Evolutionary conservation across 495 filamentous ascomycete genomes (phyloP).

Genomic region (Xylaria venustula): DNA sequence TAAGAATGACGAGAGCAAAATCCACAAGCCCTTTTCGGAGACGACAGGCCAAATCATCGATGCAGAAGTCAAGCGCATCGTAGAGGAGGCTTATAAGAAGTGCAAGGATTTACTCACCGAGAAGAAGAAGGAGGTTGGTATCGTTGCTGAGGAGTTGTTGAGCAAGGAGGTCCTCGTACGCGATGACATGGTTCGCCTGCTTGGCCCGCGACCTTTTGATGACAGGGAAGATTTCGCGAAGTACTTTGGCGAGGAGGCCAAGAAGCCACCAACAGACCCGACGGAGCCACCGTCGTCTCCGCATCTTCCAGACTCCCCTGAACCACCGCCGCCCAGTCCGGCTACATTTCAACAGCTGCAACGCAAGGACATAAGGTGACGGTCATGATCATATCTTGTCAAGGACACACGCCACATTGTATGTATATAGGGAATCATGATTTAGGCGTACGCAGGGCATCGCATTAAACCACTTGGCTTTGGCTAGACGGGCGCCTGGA

Average conservation of each 20-base stretch:
- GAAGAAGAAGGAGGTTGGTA: conserved; percentile 82
- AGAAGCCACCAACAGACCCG: conserved; percentile 16
- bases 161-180: conserved; percentile 85
- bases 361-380: conserved; percentile 21
- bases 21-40: conserved; percentile 96
- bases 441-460: conserved; percentile 4
- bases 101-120: conserved; percentile 78
- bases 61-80: conserved; percentile 80
- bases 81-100: conserved; percentile 87
- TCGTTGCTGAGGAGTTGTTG: conserved; percentile 91
- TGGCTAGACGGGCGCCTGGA: background rate
- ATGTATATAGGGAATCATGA: conserved; percentile 8
- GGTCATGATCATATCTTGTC: background rate
- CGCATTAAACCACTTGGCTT: background rate
- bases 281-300: conserved; percentile 22
- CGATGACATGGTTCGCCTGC: conserved; percentile 85
- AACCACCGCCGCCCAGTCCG: conserved; percentile 26
- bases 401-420: background rate
- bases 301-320: conserved; percentile 21
- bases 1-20: conserved; percentile 69
- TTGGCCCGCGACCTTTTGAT: conserved; percentile 78
- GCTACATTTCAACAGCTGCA: conserved; percentile 21
- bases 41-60: conserved; percentile 90
- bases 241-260: conserved; percentile 69
- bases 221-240: conserved; percentile 88